Evolutionary conservation across 352 stramenopile genomes (phyloP).

Genomic region (Blastocystis sp.): DNA sequence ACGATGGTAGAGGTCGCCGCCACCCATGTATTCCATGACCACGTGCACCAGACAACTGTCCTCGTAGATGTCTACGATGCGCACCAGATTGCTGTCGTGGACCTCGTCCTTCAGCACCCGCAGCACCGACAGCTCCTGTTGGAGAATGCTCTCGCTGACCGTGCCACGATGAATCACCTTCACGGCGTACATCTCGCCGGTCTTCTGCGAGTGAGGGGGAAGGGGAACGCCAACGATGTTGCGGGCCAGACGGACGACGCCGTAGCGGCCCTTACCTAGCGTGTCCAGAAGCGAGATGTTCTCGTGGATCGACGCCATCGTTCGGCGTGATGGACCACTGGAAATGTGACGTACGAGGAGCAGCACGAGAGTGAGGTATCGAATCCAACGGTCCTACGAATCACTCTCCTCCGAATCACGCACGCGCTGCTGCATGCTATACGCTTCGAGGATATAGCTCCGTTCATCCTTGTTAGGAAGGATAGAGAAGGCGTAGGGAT

Average conservation of each 20-base stretch:
- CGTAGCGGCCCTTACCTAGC: constrained; percentile 30
- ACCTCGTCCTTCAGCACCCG: constrained; percentile 4
- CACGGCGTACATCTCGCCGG: constrained; percentile 16
- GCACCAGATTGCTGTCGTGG: background rate
- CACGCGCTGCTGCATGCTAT: constrained; percentile 34
- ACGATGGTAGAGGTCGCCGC: constrained; percentile 33
- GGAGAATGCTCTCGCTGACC: background rate
- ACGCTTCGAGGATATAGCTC: constrained; percentile 22
- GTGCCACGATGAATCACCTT: constrained; percentile 39
- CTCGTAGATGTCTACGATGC: constrained; percentile 31
- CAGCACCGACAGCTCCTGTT: background rate
- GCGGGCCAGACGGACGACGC: background rate
- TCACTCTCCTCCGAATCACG: background rate
- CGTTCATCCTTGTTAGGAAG: constrained; percentile 25
- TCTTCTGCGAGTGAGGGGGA: background rate
- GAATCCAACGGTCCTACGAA: constrained; percentile 37
- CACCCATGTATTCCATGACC: constrained; percentile 42
- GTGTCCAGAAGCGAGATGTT: background rate
- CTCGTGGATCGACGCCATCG: background rate
- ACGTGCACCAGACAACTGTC: background rate
- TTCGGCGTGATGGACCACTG: background rate
- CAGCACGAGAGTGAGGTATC: background rate
- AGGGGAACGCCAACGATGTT: background rate
- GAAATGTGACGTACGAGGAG: background rate
- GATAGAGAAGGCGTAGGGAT: constrained; percentile 28